phyloP scores from a whole-genome alignment of 495 filamentous ascomycete genomes.

The Aspergillus steynii region DNA sequence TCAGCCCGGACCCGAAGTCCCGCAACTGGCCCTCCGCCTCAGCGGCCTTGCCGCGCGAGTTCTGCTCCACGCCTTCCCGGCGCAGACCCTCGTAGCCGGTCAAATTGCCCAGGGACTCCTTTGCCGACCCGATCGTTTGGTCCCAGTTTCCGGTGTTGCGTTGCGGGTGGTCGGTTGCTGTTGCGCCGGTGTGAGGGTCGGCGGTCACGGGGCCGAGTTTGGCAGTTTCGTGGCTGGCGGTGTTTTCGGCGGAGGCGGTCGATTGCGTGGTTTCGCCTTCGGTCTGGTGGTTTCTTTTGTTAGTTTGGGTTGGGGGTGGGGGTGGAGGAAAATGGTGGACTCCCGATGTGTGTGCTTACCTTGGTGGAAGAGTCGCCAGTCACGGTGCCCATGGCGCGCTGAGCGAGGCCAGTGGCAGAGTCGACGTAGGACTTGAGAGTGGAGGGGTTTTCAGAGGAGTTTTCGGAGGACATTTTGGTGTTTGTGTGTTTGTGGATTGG shows the following conservation, averaged over 20 bases:
- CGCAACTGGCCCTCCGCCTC: slow-evolving; percentile 83
- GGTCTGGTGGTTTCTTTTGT: slow-evolving; percentile 52
- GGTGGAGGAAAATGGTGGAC: background rate
- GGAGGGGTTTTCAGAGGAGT: slow-evolving; percentile 65
- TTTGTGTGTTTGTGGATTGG: slow-evolving; percentile 2
- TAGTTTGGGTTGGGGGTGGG: slow-evolving; percentile 45
- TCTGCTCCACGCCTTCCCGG: slow-evolving; percentile 72
- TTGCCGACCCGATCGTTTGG: slow-evolving; percentile 82
- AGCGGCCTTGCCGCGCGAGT: slow-evolving; percentile 73
- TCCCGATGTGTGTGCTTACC: slow-evolving; percentile 38
- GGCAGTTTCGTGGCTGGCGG: slow-evolving; percentile 56
- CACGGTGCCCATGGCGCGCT: slow-evolving; percentile 68
- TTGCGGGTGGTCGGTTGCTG: slow-evolving; percentile 71
- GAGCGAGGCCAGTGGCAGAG: slow-evolving; percentile 69
- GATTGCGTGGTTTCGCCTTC: slow-evolving; percentile 62
- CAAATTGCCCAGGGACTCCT: slow-evolving; percentile 77
- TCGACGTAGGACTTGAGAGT: slow-evolving; percentile 82
- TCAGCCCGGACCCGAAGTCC: slow-evolving; percentile 69
- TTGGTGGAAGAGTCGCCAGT: slow-evolving; percentile 73
- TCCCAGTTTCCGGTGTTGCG: slow-evolving; percentile 75
- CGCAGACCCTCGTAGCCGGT: slow-evolving; percentile 75
- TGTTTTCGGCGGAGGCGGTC: slow-evolving; percentile 1
- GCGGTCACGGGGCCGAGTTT: slow-evolving; percentile 66
- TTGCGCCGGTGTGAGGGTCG: slow-evolving; percentile 67
- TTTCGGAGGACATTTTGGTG: slow-evolving; percentile 57